Conservation (phyloP, 495 filamentous ascomycete species). For the Bacidia rubella region DNA sequence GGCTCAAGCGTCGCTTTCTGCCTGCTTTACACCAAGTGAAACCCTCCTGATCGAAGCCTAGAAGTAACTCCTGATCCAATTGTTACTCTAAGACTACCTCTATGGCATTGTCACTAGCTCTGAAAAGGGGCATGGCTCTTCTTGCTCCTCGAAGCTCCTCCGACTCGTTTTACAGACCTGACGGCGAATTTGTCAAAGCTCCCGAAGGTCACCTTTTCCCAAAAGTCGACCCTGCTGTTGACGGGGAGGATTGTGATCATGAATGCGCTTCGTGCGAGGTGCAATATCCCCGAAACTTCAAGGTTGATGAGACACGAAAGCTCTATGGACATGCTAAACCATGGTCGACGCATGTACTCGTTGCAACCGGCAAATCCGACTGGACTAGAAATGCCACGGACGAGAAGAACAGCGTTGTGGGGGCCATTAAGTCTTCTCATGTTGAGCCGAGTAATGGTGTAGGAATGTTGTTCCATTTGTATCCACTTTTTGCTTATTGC, state of each 20-base stretch:
- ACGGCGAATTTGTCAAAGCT: slow-evolving; percentile 10
- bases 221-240: slow-evolving; percentile 49
- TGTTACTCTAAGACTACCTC: background rate
- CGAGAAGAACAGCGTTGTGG: slow-evolving; percentile 89
- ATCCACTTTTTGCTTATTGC: background rate
- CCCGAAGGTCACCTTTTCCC: slow-evolving; percentile 27
- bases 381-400: slow-evolving; percentile 86
- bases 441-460: slow-evolving; percentile 65
- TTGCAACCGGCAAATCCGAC: slow-evolving; percentile 89
- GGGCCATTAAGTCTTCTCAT: slow-evolving; percentile 55
- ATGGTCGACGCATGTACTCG: slow-evolving; percentile 79
- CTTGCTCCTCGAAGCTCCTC: background rate
- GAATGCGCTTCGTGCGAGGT: slow-evolving; percentile 80
- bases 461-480: slow-evolving; percentile 20
- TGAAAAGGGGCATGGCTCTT: background rate
- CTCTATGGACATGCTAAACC: slow-evolving; percentile 80
- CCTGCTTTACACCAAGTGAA: too few species aligned
- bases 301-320: slow-evolving; percentile 61
- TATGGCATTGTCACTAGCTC: background rate
- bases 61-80: too few species aligned
- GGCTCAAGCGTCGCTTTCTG: too few species aligned
- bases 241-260: slow-evolving; percentile 78
- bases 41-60: too few species aligned
- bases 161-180: background rate
- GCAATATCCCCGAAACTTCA: slow-evolving; percentile 60